Evolutionary conservation across 2,329 filamentous ascomycete species (phyloP).

Genomic region (Fusarium decemcellulare): DNA sequence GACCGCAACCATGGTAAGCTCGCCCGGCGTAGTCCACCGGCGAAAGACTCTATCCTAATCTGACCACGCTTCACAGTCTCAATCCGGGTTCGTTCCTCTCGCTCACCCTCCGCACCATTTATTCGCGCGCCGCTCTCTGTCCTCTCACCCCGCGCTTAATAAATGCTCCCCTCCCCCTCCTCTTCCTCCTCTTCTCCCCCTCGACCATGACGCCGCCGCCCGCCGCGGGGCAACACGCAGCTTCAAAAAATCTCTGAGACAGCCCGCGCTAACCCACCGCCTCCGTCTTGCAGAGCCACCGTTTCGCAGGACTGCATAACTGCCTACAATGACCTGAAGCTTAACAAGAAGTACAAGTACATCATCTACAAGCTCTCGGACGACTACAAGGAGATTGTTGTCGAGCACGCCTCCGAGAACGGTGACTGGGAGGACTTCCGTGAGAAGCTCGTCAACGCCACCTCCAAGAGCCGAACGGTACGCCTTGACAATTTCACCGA

Average conservation of each 20-base stretch:
- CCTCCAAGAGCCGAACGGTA: constrained; percentile 79
- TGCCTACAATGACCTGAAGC: constrained; percentile 86
- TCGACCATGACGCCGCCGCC: constrained; percentile 34
- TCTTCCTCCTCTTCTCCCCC: not conserved
- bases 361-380: constrained; percentile 91
- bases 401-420: constrained; percentile 79
- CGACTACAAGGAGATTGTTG: constrained; percentile 85
- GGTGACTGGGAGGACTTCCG: constrained; percentile 81
- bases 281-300: constrained; percentile 70
- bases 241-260: constrained; percentile 29
- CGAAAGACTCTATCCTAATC: constrained; percentile 19
- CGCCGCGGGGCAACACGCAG: constrained; percentile 43
- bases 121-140: constrained; percentile 23
- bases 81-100: constrained; percentile 70
- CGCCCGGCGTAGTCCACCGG: constrained; percentile 25
- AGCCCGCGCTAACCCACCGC: constrained; percentile 43
- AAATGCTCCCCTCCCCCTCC: constrained; percentile 1
- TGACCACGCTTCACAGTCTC: constrained; percentile 64
- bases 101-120: constrained; percentile 18
- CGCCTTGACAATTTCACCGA: constrained; percentile 40
- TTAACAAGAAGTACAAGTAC: constrained; percentile 85
- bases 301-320: constrained; percentile 80
- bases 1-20: constrained; percentile 59
- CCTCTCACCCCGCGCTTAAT: constrained; percentile 20
- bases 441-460: constrained; percentile 81